Evolutionary conservation across 371 early-diverging fungal species (phyloP).

Genomic region (Mortierella sp.): DNA sequence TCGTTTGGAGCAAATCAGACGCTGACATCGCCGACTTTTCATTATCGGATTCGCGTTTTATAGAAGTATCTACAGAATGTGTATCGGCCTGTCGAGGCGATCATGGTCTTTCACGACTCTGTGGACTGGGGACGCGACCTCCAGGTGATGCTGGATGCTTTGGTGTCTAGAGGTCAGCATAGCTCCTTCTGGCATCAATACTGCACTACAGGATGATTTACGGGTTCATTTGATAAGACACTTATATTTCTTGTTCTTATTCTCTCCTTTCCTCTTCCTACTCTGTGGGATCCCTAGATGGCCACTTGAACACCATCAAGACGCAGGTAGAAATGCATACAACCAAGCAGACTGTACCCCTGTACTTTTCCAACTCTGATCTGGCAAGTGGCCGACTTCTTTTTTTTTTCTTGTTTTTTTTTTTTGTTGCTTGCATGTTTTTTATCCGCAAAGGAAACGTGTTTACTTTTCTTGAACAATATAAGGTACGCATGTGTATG

Average conservation of each 20-base stretch:
- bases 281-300: slow-evolving; percentile 47
- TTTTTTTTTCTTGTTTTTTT: background rate
- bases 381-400: slow-evolving; percentile 61
- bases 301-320: slow-evolving; percentile 68
- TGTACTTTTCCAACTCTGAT: slow-evolving; percentile 86
- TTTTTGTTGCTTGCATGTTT: too few species aligned
- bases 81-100: slow-evolving; percentile 70
- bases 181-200: too few species aligned
- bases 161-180: slow-evolving; percentile 62
- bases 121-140: slow-evolving; percentile 89
- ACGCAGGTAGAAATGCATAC: slow-evolving; percentile 37
- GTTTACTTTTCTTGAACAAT: too few species aligned
- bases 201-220: too few species aligned
- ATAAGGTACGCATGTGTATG: background rate
- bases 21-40: too few species aligned
- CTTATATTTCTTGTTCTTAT: background rate
- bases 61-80: slow-evolving; percentile 61
- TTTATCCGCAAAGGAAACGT: too few species aligned
- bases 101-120: slow-evolving; percentile 90
- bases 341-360: slow-evolving; percentile 68
- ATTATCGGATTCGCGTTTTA: slow-evolving; percentile 1
- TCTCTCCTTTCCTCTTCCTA: too few species aligned
- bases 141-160: slow-evolving; percentile 82
- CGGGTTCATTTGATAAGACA: background rate
- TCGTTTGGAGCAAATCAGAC: too few species aligned